Evolutionary conservation across 2,329 filamentous ascomycete genomes (phyloP).

Genomic region (Metarhizium sp.): DNA sequence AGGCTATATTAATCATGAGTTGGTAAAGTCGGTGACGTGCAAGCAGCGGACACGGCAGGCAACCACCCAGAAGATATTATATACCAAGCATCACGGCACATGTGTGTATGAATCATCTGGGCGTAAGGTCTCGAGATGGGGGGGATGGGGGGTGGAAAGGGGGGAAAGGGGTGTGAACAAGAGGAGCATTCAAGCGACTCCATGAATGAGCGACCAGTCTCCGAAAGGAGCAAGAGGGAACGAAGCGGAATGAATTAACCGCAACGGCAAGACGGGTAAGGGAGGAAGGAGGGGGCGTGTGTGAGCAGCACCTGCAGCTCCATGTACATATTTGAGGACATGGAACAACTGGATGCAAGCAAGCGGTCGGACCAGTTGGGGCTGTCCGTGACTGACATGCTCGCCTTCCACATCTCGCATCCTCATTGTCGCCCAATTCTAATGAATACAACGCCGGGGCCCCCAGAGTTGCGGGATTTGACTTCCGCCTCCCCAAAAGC

Average conservation of each 20-base stretch:
- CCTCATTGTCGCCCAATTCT: neutral
- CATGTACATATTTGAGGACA: neutral
- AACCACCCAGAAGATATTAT: slow-evolving; percentile 10
- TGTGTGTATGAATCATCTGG: slow-evolving; percentile 14
- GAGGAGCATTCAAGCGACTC: neutral
- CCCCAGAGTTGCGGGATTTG: neutral
- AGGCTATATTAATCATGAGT: neutral
- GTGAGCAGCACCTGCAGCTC: neutral
- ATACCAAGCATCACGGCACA: slow-evolving; percentile 12
- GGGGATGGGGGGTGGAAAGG: neutral
- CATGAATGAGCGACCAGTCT: neutral
- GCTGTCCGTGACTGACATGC: neutral
- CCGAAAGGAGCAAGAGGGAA: slow-evolving; percentile 1
- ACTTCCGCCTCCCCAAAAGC: neutral
- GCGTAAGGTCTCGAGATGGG: neutral
- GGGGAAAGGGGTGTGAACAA: neutral
- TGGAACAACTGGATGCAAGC: neutral
- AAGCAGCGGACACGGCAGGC: slow-evolving; percentile 4
- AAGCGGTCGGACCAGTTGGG: neutral
- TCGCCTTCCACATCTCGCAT: neutral
- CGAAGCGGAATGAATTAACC: neutral
- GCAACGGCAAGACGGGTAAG: neutral
- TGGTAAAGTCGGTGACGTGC: neutral
- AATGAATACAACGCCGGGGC: neutral
- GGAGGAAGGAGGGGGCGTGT: neutral